Percentiles rank a stretch among this genome's conserved stretches.
Conservation (phyloP, 257 asterid species). For the Linaria vulgaris region DNA sequence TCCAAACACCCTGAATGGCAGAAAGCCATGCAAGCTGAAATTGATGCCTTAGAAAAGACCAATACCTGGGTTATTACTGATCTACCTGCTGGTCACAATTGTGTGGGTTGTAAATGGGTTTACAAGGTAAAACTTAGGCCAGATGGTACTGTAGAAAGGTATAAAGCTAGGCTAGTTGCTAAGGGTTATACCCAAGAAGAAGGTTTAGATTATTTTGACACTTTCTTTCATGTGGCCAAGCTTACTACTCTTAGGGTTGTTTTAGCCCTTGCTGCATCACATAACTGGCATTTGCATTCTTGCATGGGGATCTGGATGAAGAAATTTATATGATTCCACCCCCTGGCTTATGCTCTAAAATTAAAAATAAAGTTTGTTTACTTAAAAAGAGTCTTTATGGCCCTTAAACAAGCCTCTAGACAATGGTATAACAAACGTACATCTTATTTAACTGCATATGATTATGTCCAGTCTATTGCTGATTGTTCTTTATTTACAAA, state of each 20-base stretch:
- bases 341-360: not conserved
- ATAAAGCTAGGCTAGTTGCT: not conserved
- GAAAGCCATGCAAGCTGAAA: not conserved
- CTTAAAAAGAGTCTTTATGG: not conserved
- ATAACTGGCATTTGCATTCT: not conserved
- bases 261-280: not conserved
- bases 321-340: not conserved
- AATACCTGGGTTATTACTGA: not conserved
- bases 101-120: not conserved
- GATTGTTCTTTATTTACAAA: not conserved
- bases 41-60: not conserved
- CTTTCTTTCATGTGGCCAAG: not conserved
- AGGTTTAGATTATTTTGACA: not conserved
- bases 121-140: not conserved
- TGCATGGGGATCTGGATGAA: not conserved
- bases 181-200: not conserved
- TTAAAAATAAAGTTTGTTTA: not conserved
- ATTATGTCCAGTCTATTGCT: not conserved
- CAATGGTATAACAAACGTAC: not conserved
- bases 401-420: not conserved
- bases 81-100: not conserved
- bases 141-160: not conserved
- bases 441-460: not conserved
- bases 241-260: not conserved
- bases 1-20: not conserved